phyloP scores from a whole-genome alignment of 148 eudicot genomes.

The Diospyros kaki region DNA sequence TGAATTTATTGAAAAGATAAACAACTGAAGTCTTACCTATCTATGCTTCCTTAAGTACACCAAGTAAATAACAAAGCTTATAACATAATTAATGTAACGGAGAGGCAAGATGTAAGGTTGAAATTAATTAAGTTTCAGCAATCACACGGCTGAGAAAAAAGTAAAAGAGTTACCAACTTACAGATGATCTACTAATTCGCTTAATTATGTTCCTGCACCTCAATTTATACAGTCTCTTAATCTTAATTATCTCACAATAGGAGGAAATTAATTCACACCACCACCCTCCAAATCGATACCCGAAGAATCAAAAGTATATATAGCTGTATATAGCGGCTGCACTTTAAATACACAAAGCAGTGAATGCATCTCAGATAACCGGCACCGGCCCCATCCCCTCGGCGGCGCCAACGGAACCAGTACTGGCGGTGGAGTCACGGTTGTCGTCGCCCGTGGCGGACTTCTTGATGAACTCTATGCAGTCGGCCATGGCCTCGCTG shows the following conservation, averaged over 20 bases:
- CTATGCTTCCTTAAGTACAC: too few species aligned
- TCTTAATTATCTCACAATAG: too few species aligned
- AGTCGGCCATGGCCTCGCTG: constrained; percentile 67
- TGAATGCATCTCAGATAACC: constrained; percentile 21
- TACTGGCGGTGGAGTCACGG: constrained; percentile 13
- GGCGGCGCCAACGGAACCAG: constrained; percentile 1
- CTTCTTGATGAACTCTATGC: constrained; percentile 72
- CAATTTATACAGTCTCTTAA: background rate
- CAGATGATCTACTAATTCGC: background rate
- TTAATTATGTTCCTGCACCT: background rate
- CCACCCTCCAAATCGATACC: background rate
- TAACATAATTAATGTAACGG: too few species aligned
- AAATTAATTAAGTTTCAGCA: too few species aligned
- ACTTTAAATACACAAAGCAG: too few species aligned
- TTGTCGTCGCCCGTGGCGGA: constrained; percentile 12
- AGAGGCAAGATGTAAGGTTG: too few species aligned
- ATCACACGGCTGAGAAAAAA: background rate
- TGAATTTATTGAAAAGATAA: too few species aligned
- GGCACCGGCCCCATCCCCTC: constrained; percentile 19
- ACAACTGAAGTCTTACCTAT: too few species aligned
- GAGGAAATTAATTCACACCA: background rate
- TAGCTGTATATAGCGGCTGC: too few species aligned
- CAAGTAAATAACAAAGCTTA: too few species aligned
- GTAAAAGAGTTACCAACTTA: background rate
- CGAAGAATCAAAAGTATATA: background rate